phyloP scores from a whole-genome alignment of 139 green algal species.

The Trebouxia sp. region DNA sequence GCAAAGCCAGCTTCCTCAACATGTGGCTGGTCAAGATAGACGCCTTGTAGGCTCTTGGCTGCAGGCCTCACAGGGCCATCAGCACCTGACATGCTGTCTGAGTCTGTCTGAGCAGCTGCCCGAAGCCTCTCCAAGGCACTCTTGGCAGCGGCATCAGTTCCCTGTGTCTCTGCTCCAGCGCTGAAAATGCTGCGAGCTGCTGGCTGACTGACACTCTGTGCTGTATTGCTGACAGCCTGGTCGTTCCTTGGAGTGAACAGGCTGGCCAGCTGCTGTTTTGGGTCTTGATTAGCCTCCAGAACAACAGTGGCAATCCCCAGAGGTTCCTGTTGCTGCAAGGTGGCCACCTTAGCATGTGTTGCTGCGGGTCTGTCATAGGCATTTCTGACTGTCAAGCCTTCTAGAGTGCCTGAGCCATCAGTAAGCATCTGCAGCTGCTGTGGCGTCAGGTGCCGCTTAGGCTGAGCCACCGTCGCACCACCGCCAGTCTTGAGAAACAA shows the following conservation, averaged over 20 bases:
- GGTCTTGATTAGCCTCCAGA: not conserved
- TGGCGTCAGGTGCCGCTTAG: not conserved
- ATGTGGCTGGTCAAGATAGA: not conserved
- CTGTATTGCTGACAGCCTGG: not conserved
- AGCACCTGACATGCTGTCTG: too few relatives aligned
- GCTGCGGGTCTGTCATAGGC: too few relatives aligned
- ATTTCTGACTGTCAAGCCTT: not conserved
- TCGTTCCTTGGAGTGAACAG: constrained; percentile 9
- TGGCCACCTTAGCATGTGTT: not conserved
- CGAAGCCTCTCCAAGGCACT: too few relatives aligned
- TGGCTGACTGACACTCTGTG: not conserved
- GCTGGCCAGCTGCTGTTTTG: not conserved
- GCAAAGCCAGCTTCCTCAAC: not conserved
- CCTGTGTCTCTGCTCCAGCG: not conserved
- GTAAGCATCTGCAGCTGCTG: constrained; percentile 8
- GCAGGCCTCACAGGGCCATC: not conserved
- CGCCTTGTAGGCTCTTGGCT: constrained; percentile 2
- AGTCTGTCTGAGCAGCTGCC: too few relatives aligned
- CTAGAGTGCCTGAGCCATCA: constrained; percentile 12
- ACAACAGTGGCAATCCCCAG: not conserved
- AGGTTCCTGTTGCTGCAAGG: not conserved
- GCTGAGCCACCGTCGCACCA: constrained; percentile 2
- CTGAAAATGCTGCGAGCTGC: not conserved
- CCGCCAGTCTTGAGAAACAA: constrained; percentile 15
- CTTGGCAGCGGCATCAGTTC: too few relatives aligned